Evolutionary conservation across 164 flowering plant species (phyloP), one percentile per base, ranked within the genome.

Genomic region (Dillenia turbinata): DNA sequence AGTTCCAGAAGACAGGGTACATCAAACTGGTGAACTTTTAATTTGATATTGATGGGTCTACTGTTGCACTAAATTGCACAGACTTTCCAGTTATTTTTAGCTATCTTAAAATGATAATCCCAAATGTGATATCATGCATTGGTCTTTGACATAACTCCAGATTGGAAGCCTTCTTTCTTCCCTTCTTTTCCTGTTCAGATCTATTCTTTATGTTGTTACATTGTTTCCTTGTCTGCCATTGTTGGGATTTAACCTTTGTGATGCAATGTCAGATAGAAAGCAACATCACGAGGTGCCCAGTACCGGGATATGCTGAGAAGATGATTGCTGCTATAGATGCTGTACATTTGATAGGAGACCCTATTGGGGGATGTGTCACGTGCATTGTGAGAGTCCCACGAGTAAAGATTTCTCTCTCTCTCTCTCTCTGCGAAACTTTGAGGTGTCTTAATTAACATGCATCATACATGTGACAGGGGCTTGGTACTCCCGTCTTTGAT

Each of bases 401-500:
- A 62, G 97, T 95, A 85, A 85, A 77, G 92, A 14, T 60, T 60
- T 49, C 50, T 54, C 33, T 48, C 65, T 53, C 57, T 16, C 44
- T 44, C 33, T 47, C 2, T 50, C 49, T 14, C 33, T 3, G 16
- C 7, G 60, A 57, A 44, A 14, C 5, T 44, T 22, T 44, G 47
- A 44, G 5, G 10, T 54, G 12, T 54, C 24, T 54, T 33, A 24
- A 54, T 52, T 17, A 33, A 12, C 48, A 12, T 55, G 11, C 46
- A 9, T 60, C 46, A 22, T 14, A 7, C 10, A 44, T 46, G 44
- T 75, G 1, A 51, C 77, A 91, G 97, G 97, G 99, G 26, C 96
- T 95, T 73, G 97, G 99, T 61, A 81, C 99, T 59, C 97, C 99
- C 24, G 99, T 89, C 24, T 94, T 94, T 71, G 99, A 91, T 73